Evolutionary conservation across 2,329 filamentous ascomycete species (phyloP).

Genomic region (Thyridium curvatum): DNA sequence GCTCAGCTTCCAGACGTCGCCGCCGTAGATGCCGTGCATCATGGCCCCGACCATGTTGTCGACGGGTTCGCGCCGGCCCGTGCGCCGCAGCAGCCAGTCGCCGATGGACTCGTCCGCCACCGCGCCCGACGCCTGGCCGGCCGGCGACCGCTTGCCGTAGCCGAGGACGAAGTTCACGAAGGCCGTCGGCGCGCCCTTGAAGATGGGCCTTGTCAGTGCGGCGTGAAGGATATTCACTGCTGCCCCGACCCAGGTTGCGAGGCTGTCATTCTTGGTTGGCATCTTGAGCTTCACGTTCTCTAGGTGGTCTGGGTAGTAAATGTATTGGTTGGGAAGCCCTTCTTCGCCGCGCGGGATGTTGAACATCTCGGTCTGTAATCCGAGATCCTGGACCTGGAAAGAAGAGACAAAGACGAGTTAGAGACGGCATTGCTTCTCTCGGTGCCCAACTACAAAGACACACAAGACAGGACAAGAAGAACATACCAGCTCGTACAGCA

Average conservation of each 20-base stretch:
- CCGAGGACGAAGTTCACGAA: neutral
- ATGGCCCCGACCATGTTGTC: conserved; percentile 71
- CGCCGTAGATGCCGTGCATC: conserved; percentile 87
- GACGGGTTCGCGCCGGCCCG: conserved; percentile 46
- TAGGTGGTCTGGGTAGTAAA: conserved; percentile 85
- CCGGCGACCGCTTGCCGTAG: neutral
- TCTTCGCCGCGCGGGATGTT: too few species aligned
- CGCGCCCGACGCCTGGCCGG: conserved; percentile 15
- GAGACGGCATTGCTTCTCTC: too few species aligned
- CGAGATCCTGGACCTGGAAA: conserved; percentile 5
- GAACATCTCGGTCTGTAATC: too few species aligned
- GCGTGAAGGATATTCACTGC: conserved; percentile 14
- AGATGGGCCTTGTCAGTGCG: conserved; percentile 47
- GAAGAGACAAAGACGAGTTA: conserved; percentile 7
- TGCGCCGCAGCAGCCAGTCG: conserved; percentile 52
- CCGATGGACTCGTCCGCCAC: conserved; percentile 65
- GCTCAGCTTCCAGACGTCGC: conserved; percentile 77
- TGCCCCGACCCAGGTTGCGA: neutral
- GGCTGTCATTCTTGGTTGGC: conserved; percentile 22
- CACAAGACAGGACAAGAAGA: conserved; percentile 13
- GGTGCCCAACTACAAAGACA: too few species aligned
- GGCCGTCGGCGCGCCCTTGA: conserved; percentile 30
- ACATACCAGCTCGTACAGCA: conserved; percentile 66
- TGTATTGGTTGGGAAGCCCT: conserved; percentile 34
- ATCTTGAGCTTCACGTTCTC: conserved; percentile 41